phyloP scores from a whole-genome alignment of 2,329 filamentous ascomycete species.

The Trichoderma brevicompactum region DNA sequence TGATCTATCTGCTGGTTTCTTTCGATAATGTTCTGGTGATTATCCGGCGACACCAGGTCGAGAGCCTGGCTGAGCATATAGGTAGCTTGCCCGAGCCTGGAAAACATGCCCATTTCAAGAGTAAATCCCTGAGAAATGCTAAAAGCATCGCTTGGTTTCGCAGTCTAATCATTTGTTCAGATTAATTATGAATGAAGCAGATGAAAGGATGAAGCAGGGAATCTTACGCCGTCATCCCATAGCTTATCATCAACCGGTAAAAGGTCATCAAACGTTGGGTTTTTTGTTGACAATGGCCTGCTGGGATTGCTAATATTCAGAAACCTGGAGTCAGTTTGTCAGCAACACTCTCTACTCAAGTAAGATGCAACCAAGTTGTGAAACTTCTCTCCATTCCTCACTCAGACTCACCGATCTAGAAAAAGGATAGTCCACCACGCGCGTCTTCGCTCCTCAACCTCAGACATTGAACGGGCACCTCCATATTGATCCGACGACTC shows the following conservation, averaged over 20 bases:
- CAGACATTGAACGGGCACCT: background rate
- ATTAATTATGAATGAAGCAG: background rate
- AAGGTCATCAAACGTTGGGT: background rate
- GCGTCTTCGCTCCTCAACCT: conserved; percentile 8
- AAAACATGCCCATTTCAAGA: conserved; percentile 11
- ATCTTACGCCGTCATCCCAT: conserved; percentile 6
- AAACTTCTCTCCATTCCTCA: background rate
- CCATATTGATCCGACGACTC: background rate
- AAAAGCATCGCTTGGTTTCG: background rate
- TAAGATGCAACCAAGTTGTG: background rate
- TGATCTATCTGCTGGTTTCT: conserved; percentile 3
- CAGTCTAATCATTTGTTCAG: background rate
- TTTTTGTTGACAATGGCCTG: background rate
- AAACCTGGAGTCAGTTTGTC: background rate
- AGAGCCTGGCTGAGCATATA: conserved; percentile 14
- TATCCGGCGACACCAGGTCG: conserved; percentile 5
- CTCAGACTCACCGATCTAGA: conserved; percentile 1
- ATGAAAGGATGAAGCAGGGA: background rate
- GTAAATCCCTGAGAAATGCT: conserved; percentile 7
- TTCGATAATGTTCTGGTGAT: background rate
- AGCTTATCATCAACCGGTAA: conserved; percentile 6
- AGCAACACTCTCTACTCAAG: background rate
- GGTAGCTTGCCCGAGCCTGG: background rate
- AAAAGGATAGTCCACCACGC: conserved; percentile 12
- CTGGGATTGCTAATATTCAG: background rate